Conservation (phyloP, 257 asterid genomes). For the Ajuga chamaepitys region DNA sequence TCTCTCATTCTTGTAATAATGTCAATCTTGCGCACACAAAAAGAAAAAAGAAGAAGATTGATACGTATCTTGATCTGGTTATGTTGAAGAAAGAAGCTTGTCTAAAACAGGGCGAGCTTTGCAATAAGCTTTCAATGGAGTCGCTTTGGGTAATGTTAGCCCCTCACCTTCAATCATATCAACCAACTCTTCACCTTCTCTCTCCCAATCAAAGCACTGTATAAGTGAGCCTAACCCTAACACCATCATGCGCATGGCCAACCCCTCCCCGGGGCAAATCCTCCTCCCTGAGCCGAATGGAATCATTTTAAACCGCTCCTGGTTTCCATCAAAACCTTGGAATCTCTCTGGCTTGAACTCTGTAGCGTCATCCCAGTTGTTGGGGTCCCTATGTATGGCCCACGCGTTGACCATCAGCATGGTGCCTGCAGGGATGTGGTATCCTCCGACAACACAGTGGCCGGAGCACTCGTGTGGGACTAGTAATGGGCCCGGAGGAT, state of each 20-base stretch:
- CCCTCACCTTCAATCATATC: constrained; percentile 19
- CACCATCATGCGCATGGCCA: constrained; percentile 15
- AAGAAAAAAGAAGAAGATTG: too few relatives aligned
- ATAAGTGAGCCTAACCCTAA: constrained; percentile 14
- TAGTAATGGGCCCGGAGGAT: constrained; percentile 29
- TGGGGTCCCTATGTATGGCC: constrained; percentile 27
- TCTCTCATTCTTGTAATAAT: too few relatives aligned
- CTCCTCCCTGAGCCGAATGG: constrained; percentile 37
- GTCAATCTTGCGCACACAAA: too few relatives aligned
- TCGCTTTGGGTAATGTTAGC: constrained; percentile 14
- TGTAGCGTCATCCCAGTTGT: constrained; percentile 15
- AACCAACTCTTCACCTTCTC: background rate
- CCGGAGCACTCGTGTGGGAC: constrained; percentile 27
- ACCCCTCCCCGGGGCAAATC: constrained; percentile 24
- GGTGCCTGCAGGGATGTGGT: constrained; percentile 13
- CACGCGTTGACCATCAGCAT: constrained; percentile 30
- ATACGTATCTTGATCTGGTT: too few relatives aligned
- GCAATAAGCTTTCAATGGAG: constrained; percentile 23
- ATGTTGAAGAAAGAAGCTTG: background rate
- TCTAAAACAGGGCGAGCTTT: background rate
- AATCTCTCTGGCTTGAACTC: constrained; percentile 30
- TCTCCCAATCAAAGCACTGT: constrained; percentile 41
- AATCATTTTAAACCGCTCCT: constrained; percentile 7
- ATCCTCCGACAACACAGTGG: constrained; percentile 19
- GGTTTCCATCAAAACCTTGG: background rate